Evolutionary conservation across 225 moss, liverwort and hornwort genomes (phyloP).

Genomic region (Pleurozium schreberi): DNA sequence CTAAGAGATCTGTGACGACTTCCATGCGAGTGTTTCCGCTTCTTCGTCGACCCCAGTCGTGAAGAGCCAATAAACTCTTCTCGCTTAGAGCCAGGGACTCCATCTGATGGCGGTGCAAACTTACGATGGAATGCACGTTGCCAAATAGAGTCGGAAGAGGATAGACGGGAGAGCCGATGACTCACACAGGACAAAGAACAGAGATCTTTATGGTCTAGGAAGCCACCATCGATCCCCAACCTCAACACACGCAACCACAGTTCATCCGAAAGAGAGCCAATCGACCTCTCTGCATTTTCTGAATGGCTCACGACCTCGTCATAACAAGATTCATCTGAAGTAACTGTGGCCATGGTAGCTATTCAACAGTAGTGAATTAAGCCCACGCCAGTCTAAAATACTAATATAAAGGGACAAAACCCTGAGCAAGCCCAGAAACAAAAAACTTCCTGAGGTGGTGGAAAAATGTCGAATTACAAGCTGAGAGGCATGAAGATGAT

Average conservation of each 20-base stretch:
- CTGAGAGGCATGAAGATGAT: background rate
- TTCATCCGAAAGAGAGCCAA: conserved; percentile 30
- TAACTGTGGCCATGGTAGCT: conserved; percentile 19
- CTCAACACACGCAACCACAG: conserved; percentile 36
- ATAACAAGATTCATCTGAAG: conserved; percentile 14
- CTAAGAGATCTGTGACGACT: conserved; percentile 19
- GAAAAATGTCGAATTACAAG: background rate
- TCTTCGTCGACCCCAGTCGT: conserved; percentile 21
- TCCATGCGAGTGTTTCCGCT: conserved; percentile 21
- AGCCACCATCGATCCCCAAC: conserved; percentile 26
- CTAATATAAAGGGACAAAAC: background rate
- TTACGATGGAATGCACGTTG: conserved; percentile 28
- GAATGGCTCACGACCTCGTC: conserved; percentile 21
- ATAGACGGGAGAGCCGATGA: conserved; percentile 31
- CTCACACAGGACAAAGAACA: conserved; percentile 39
- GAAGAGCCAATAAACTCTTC: conserved; percentile 6
- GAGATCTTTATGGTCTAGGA: conserved; percentile 24
- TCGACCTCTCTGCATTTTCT: conserved; percentile 27
- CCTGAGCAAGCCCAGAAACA: background rate
- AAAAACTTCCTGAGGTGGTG: background rate
- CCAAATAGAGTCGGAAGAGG: conserved; percentile 29
- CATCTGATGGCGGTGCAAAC: conserved; percentile 24
- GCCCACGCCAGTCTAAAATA: background rate
- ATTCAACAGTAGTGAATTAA: background rate
- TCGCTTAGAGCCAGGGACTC: background rate